These are phyloP conservation scores for Ramalina intermedia DNA, from an alignment of 495 filamentous ascomycete species.

Conservation along the genomic window DNA sequence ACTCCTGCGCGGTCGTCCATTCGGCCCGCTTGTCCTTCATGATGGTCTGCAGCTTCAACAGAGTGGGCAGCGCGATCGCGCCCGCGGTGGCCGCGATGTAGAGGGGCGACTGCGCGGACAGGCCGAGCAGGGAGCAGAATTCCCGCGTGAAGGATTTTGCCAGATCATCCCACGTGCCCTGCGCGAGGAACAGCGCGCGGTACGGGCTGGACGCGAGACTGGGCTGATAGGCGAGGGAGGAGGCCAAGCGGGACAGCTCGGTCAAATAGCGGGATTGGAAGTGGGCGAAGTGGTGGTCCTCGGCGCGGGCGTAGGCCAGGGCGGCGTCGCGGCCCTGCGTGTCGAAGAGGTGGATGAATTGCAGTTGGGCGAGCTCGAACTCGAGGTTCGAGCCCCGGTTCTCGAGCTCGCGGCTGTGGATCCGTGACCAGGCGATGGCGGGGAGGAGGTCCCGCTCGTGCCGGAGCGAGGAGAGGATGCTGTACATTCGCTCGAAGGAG, in stretches of 20 bases:
- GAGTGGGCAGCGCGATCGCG: constrained; percentile 70
- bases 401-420: constrained; percentile 55
- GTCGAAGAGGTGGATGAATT: constrained; percentile 70
- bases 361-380: constrained; percentile 78
- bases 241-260: constrained; percentile 64
- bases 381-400: constrained; percentile 80
- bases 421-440: constrained; percentile 74
- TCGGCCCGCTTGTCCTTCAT: constrained; percentile 79
- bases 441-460: constrained; percentile 53
- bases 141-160: constrained; percentile 76
- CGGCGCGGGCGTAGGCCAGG: constrained; percentile 47
- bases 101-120: constrained; percentile 78
- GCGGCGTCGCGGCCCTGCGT: constrained; percentile 39
- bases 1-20: constrained; percentile 83
- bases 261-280: constrained; percentile 56
- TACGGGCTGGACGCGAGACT: constrained; percentile 65
- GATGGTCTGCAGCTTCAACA: constrained; percentile 69
- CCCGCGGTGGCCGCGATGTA: constrained; percentile 87
- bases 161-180: constrained; percentile 63
- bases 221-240: constrained; percentile 60
- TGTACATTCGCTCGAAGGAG: constrained; percentile 79
- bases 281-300: constrained; percentile 40
- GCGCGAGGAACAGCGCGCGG: constrained; percentile 53
- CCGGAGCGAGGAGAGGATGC: constrained; percentile 65
- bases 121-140: constrained; percentile 81